Base-by-base conservation (phyloP, 2,329 filamentous ascomycete species). In the Tolypocladium ophioglossoides region DNA sequence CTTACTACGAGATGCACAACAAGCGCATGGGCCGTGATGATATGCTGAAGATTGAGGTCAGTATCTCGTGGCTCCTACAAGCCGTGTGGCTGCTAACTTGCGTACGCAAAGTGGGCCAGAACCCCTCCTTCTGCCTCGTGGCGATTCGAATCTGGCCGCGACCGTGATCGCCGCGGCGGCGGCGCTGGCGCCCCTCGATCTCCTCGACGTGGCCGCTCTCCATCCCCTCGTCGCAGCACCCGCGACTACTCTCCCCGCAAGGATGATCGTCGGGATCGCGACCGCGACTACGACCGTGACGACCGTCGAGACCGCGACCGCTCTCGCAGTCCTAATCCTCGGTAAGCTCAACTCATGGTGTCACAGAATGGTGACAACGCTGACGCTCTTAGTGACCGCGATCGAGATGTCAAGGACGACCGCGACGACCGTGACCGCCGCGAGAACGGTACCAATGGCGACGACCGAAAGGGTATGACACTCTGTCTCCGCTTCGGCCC, bases 1-100 rank as follows among this genome's bases (percentile, higher is more conserved):
- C 94, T 50, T 99, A 99, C 71, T 90, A 99, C 72, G 94, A 99
- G 77, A 99, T 99, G 94, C 94, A 99, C 70, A 97, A 97, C 79
- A 96, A 96, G 83, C 90, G 92, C 62, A 91, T 99, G 64, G 91
- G 91, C 50, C 87, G 92, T 59, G 94, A 99, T 68, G 94, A 99
- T 66, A 77, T 96, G 56, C 71, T 99, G 75, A 99, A 99, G 78
- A 97, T 99, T 62, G 94, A 99, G 83, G 94, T 96, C 75, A 62
- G 81, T 63, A 20, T 10, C 40, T 11, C 12, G 18, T 8, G 10
- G 20, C 27, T 18, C 24, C 1, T 6, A 8, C 16, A 20, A n/a
- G 27, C 12, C 4, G 44, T 32, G 18, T 20, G 44, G 18, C 51
- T 38, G 37, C 56, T 61, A 39, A 59, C 53, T 6, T 24, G 16